Percentiles rank a stretch among this genome's conserved stretches.
Conservation (phyloP, 2,329 filamentous ascomycete genomes). For the Fusarium hainanense region DNA sequence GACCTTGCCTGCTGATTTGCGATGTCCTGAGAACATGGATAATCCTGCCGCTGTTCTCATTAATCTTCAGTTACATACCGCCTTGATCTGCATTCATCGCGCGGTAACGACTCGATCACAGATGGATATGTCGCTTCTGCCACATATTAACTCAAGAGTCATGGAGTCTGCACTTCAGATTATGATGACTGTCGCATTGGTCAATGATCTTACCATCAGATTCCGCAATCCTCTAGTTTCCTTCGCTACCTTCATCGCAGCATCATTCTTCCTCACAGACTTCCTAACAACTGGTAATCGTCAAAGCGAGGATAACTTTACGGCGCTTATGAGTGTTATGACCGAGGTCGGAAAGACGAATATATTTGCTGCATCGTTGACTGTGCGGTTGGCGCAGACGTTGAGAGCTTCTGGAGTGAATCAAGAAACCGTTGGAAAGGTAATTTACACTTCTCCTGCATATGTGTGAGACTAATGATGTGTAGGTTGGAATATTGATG, state of each 20-base stretch:
- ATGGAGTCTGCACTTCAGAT: constrained; percentile 31
- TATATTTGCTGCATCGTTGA: constrained; percentile 58
- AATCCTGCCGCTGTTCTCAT: constrained; percentile 28
- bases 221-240: constrained; percentile 32
- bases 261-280: constrained; percentile 23
- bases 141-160: constrained; percentile 14
- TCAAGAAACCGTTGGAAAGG: constrained; percentile 23
- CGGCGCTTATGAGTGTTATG: constrained; percentile 62
- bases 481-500: constrained; percentile 5
- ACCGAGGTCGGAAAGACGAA: constrained; percentile 65
- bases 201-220: constrained; percentile 11
- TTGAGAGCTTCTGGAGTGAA: constrained; percentile 56
- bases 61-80: constrained; percentile 31
- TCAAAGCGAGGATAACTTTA: constrained; percentile 64
- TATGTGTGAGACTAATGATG: no score
- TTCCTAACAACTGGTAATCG: background rate
- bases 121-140: constrained; percentile 11
- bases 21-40: constrained; percentile 33
- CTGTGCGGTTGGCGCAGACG: constrained; percentile 73
- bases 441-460: no score
- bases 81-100: constrained; percentile 29
- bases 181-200: constrained; percentile 28
- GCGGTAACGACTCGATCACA: constrained; percentile 16
- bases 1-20: constrained; percentile 12
- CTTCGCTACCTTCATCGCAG: constrained; percentile 27